Evolutionary conservation across 495 filamentous ascomycete species (phyloP), one percentile per base, ranked within the genome.

Genomic region (Amorphotheca resinae): DNA sequence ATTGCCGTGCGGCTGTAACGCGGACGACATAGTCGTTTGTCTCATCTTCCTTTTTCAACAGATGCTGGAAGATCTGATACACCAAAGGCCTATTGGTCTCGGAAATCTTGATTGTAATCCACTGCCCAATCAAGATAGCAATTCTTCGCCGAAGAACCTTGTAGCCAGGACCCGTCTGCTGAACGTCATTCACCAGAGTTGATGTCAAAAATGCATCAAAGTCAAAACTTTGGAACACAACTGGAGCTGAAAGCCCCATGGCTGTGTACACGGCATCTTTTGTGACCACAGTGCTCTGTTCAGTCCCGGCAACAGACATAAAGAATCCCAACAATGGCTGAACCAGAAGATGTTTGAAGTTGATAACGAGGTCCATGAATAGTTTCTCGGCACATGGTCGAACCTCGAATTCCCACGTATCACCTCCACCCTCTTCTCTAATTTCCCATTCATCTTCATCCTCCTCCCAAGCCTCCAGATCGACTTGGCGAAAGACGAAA

Each of bases 231-330:
- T 72, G 57, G 33, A 77, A 66, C 18, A 95, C 59, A n/a, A 83
- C 71, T 4, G 84, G 69, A 0, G 88, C 83, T 0, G 91, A 79
- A 28, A 94, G 68, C 5, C 91, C 91, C 52, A 98, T 76, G 8
- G 91, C 87, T 32, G 83, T 87, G 52, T 98, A 98, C 2, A 95
- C 74, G 0, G 91, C 87, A 54, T 98, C 91, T 58, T 93, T 95
- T 47, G 82, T 72, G 12, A 89, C 65, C 2, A 95, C 73, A 16
- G 23, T 50, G 48, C 88, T 72, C 32, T 78, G 72, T 22, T 65
- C 58, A 54, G 72, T 65, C 68, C 81, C 74, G 38, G 80, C 76
- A 41, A 84, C 79, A 0, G 72, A 73, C 36, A 77, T 64, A 59
- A 94, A 94, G 38, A 94, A 87, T 9, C 68, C 68, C 44, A 95